Evolutionary conservation across 768 basidiomycete genomes (phyloP), one percentile per base, ranked within the genome.

Genomic region (Paxillus involutus): DNA sequence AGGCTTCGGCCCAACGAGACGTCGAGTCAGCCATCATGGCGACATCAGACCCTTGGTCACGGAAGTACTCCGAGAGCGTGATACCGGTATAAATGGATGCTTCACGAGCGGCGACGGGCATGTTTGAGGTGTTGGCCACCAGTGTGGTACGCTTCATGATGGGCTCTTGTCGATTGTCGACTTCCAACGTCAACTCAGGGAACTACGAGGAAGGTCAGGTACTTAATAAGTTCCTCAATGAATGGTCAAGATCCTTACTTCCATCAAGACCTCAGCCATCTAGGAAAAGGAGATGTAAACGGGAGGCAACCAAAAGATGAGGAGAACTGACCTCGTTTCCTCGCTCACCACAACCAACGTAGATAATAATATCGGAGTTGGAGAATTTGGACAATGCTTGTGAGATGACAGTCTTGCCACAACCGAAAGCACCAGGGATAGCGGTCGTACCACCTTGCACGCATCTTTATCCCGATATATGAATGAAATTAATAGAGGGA

Each of bases 71-170:
- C 24, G 97, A 94, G 19, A 98, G 84, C 1, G 97, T 98, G 74
- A 98, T 98, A 63, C 97, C 97, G 49, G 97, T 99, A 75, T 99
- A 99, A 69, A 99, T 98, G 17, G 96, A 98, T 5, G 97, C 97
- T 74, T 99, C 97, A 60, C 97, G 92, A 42, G 97, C 97, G 42
- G 97, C 97, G 63, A 99, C 97, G 62, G 97, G 97, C 97, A 99
- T 99, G 77, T 98, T 98, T 46, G 97, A 99, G 3, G 97, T 99
- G 71, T 99, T 99, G 60, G 97, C 97, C 56, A 99, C 95, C 21
- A 99, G 85, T 13, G 95, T 93, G 0, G 97, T 99, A 55, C 97
- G 95, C 75, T 99, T 99, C 97, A 99, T 99, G 80, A 99, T 98
- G 33, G 97, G 97, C 71, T 99, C 97, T 81, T 95, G 86, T 47